A percentile compares a stretch with the other conserved stretches of the same genome.
Conservation (phyloP, 352 stramenopile genomes). For the Phytopythium litorale region DNA sequence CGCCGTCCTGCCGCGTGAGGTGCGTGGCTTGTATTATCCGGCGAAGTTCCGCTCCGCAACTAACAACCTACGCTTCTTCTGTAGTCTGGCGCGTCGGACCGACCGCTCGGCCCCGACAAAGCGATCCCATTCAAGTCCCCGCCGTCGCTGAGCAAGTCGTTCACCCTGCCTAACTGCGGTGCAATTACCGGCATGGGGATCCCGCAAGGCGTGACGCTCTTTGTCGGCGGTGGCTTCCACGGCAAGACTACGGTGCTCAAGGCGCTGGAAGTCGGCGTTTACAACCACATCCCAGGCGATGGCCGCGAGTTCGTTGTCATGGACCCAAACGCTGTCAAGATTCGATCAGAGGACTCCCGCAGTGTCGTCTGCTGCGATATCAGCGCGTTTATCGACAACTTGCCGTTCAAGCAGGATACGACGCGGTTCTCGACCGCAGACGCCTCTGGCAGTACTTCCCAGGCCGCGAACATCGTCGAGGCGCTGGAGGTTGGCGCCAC, state of each 20-base stretch:
- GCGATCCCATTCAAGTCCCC: slow-evolving; percentile 87
- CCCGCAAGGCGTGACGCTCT: slow-evolving; percentile 91
- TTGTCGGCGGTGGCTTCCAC: slow-evolving; percentile 97
- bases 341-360: slow-evolving; percentile 94
- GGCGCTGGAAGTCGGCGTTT: slow-evolving; percentile 92
- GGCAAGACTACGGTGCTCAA: slow-evolving; percentile 96
- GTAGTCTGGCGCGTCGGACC: slow-evolving; percentile 58
- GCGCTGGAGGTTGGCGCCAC: slow-evolving; percentile 88
- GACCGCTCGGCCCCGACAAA: slow-evolving; percentile 32
- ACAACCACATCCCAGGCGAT: slow-evolving; percentile 95
- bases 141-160: slow-evolving; percentile 66
- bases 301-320: slow-evolving; percentile 94
- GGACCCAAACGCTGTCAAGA: slow-evolving; percentile 89
- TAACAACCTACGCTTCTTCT: neutral
- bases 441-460: slow-evolving; percentile 95
- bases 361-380: slow-evolving; percentile 91
- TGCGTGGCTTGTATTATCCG: neutral
- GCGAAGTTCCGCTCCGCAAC: neutral
- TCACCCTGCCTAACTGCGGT: slow-evolving; percentile 86
- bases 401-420: slow-evolving; percentile 94
- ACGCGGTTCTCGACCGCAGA: slow-evolving; percentile 91
- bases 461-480: slow-evolving; percentile 96
- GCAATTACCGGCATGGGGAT: slow-evolving; percentile 93
- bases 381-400: slow-evolving; percentile 95
- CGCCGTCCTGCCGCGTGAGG: slow-evolving; percentile 87